Conservation (phyloP, 1,139 yeast genomes). For the Kluyveromyces marxianus region DNA sequence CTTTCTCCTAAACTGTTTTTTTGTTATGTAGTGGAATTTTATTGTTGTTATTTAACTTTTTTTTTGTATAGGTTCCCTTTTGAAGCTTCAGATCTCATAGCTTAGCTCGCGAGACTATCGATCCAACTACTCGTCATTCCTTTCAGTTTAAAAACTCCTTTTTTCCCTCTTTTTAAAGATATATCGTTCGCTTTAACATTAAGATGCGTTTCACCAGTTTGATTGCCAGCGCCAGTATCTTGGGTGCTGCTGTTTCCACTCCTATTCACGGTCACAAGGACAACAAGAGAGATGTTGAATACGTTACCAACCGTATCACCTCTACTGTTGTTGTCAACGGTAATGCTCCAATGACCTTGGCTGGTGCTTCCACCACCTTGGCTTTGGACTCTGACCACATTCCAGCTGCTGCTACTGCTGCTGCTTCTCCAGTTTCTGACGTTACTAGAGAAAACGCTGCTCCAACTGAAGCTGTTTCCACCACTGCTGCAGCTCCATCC, state of each 20-base stretch:
- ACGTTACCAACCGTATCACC: conserved; percentile 35
- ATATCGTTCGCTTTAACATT: neutral
- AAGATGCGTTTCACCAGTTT: conserved; percentile 32
- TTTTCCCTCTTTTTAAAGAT: too few species aligned
- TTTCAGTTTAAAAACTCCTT: neutral
- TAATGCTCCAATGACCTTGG: conserved; percentile 31
- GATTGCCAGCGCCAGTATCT: conserved; percentile 32
- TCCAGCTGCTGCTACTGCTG: conserved; percentile 18
- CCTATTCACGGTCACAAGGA: conserved; percentile 41
- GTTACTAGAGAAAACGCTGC: conserved; percentile 10
- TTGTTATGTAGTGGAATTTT: neutral
- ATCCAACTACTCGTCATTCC: conserved; percentile 15
- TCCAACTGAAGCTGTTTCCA: conserved; percentile 22
- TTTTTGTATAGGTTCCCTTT: neutral
- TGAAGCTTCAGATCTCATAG: neutral
- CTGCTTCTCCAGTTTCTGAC: conserved; percentile 8
- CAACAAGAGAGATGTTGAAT: conserved; percentile 40
- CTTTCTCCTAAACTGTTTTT: too few species aligned
- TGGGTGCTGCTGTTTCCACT: conserved; percentile 26
- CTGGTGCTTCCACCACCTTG: conserved; percentile 27
- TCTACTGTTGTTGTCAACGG: conserved; percentile 33
- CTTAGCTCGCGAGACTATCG: conserved; percentile 1
- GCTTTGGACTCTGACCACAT: conserved; percentile 28
- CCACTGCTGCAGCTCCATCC: conserved; percentile 16
- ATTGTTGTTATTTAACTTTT: neutral